A percentile compares a stretch with the other conserved stretches of the same genome.
These are phyloP conservation scores for Dictyostelium brefeldianum DNA, from an alignment of 78 protist genomes.

Conservation along the genomic window DNA sequence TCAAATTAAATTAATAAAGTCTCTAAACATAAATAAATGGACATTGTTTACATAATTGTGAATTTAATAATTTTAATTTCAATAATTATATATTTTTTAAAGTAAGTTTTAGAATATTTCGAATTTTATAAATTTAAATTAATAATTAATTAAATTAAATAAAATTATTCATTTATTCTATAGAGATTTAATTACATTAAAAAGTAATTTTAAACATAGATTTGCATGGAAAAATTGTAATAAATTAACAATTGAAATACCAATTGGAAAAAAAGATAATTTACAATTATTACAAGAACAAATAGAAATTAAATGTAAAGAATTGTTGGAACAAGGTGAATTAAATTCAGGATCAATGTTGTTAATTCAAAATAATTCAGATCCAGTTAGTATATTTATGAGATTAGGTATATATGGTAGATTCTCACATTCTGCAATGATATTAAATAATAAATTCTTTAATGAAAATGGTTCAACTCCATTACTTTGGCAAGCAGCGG, in stretches of 20 bases:
- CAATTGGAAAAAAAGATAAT: neutral
- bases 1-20: no score
- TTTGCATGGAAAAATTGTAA: neutral
- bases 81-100: no score
- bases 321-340: neutral
- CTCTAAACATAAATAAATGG: no score
- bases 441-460: neutral
- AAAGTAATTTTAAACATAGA: slow-evolving; percentile 16
- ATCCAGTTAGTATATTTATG: neutral
- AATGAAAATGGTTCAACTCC: neutral
- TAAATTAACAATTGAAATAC: neutral
- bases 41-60: no score
- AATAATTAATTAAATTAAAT: no score
- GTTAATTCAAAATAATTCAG: slow-evolving; percentile 23
- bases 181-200: neutral
- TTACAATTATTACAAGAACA: neutral
- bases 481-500: slow-evolving; percentile 43
- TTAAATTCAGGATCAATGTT: slow-evolving; percentile 10
- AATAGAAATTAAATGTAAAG: neutral
- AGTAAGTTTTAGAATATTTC: no score
- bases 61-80: no score
- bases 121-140: no score
- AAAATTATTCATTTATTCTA: no score
- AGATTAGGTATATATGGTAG: slow-evolving; percentile 19
- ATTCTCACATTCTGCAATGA: slow-evolving; percentile 24